phyloP scores from a whole-genome alignment of 805 yeast species.

The Candida quercuum region DNA sequence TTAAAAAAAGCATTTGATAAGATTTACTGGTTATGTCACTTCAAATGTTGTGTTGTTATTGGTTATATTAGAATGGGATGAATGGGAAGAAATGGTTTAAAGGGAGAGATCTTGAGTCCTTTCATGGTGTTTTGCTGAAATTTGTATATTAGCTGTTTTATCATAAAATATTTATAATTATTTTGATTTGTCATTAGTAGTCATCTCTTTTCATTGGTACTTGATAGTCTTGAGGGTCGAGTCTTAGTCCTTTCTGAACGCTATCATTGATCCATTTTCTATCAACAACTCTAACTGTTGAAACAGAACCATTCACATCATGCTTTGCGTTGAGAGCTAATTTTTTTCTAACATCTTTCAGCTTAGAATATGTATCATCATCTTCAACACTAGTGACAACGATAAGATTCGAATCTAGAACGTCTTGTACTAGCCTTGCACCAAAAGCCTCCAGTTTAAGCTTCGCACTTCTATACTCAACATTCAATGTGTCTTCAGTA shows the following conservation, averaged over 20 bases:
- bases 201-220: constrained; percentile 3
- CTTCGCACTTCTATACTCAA: constrained; percentile 7
- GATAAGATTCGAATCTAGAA: constrained; percentile 33
- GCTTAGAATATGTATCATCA: constrained; percentile 1
- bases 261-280: constrained; percentile 31
- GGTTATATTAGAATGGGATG: not conserved
- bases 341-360: constrained; percentile 6
- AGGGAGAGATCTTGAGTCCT: too few relatives aligned
- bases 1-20: not conserved
- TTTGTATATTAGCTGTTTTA: too few relatives aligned
- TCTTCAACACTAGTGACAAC: constrained; percentile 26
- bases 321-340: constrained; percentile 5
- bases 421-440: constrained; percentile 30
- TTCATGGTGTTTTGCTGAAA: too few relatives aligned
- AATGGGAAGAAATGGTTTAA: too few relatives aligned
- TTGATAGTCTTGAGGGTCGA: constrained; percentile 28
- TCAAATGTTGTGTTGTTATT: not conserved
- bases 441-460: constrained; percentile 36
- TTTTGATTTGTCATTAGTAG: not conserved
- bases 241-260: constrained; percentile 26
- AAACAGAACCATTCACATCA: constrained; percentile 7
- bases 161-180: not conserved
- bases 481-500: constrained; percentile 3
- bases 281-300: constrained; percentile 30
- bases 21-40: not conserved